Base-by-base conservation (phyloP, 305 asterid species). In the Lippia alba region DNA sequence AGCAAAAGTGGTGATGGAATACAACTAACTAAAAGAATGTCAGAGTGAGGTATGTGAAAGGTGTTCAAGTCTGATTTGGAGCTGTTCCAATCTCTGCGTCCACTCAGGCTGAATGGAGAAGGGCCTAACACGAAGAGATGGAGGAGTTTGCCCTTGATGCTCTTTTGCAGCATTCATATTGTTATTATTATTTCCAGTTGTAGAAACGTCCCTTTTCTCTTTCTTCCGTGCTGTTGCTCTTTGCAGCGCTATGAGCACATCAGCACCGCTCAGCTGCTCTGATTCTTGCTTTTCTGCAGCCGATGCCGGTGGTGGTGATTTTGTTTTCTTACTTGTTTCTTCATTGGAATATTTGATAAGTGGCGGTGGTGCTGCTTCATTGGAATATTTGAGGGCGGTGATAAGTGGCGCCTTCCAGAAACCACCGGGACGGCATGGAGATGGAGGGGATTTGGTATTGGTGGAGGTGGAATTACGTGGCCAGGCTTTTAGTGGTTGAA, bases 181-280 rank as follows among this genome's bases (percentile, higher is more conserved):
- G 3, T 24, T 24, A 3, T 24, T 24, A 24, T 33, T 24, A 12
- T 39, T 49, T 3, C 62, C 53, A 14, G 24, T 11, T 18, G 7
- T 46, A 20, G 45, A 19, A 0, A 16, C 12, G 6, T 2, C 39
- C 18, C 41, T 67, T 17, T 9, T 59, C 12, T 39, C 39, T 48
- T 68, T 74, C 59, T 14, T 34, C 19, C 49, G 57, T 19, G 72
- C 68, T 18, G 79, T 51, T 57, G 79, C 81, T 74, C 72, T 70
- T 14, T 70, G 61, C 33, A 81, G 80, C 18, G 85, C 85, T 73
- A 67, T 74, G 55, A 77, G 73, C 44, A 81, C 67, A 67, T 75
- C 82, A 32, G 82, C 77, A n/a, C 85, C 85, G 12, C 76, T 74
- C 55, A 74, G 74, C 69, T 66, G 33, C 33, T 69, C 54, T 8